phyloP scores from a whole-genome alignment of 371 early-diverging fungal species.

The Gilbertella persicaria region DNA sequence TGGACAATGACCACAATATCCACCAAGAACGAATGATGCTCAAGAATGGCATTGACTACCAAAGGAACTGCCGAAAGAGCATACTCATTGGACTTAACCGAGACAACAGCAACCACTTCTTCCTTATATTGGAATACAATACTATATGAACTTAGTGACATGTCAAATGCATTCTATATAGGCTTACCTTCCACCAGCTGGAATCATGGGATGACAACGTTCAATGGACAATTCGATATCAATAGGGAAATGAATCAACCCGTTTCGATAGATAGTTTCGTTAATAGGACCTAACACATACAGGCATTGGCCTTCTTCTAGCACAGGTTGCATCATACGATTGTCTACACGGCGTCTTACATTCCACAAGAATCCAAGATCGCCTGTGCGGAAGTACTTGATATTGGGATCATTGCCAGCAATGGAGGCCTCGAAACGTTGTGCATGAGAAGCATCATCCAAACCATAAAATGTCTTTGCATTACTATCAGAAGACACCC shows the following conservation, averaged over 20 bases:
- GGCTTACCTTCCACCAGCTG: slow-evolving; percentile 51
- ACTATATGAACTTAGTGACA: slow-evolving; percentile 6
- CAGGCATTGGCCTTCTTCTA: slow-evolving; percentile 68
- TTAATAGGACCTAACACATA: slow-evolving; percentile 77
- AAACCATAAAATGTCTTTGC: slow-evolving; percentile 46
- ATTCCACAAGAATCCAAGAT: slow-evolving; percentile 82
- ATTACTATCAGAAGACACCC: slow-evolving; percentile 78
- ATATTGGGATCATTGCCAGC: slow-evolving; percentile 65
- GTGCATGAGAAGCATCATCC: slow-evolving; percentile 25
- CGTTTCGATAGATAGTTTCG: slow-evolving; percentile 74
- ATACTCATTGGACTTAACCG: slow-evolving; percentile 51
- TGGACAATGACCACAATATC: slow-evolving; percentile 73
- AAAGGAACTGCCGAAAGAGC: slow-evolving; percentile 56
- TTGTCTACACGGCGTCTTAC: slow-evolving; percentile 42
- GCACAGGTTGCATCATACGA: slow-evolving; percentile 32
- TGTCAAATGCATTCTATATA: neutral
- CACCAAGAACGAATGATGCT: slow-evolving; percentile 72
- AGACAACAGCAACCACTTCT: slow-evolving; percentile 56
- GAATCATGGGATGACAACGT: slow-evolving; percentile 53
- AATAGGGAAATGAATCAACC: slow-evolving; percentile 68
- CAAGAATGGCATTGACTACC: slow-evolving; percentile 69
- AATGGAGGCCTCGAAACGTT: slow-evolving; percentile 51
- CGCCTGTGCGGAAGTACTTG: slow-evolving; percentile 82
- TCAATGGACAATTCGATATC: slow-evolving; percentile 80
- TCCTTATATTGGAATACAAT: slow-evolving; percentile 56